Evolutionary conservation across 192 early-diverging fungal species (phyloP).

Genomic region (Backusella tarrabulga): DNA sequence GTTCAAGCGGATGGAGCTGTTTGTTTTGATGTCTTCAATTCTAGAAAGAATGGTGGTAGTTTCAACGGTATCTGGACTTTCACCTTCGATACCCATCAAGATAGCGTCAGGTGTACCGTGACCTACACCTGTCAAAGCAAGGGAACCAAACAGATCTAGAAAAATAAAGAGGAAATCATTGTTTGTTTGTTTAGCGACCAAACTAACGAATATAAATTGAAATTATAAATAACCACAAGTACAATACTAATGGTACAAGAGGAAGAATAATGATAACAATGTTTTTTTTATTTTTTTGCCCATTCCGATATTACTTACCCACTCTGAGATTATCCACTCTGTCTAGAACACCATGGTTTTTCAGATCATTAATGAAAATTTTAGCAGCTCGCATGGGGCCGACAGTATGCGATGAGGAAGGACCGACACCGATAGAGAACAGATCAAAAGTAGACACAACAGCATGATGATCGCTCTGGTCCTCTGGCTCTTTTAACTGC

Average conservation of each 20-base stretch:
- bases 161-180: neutral
- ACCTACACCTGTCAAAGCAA: slow-evolving; percentile 92
- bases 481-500: neutral
- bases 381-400: slow-evolving; percentile 96
- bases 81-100: slow-evolving; percentile 88
- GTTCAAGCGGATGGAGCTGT: slow-evolving; percentile 69
- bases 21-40: slow-evolving; percentile 74
- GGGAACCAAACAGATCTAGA: slow-evolving; percentile 87
- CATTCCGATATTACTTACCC: slow-evolving; percentile 22
- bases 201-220: neutral
- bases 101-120: slow-evolving; percentile 93
- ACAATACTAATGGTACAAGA: neutral
- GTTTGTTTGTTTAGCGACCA: neutral
- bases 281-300: neutral
- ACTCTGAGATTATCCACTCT: slow-evolving; percentile 39
- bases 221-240: neutral
- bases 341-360: slow-evolving; percentile 59
- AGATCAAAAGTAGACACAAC: slow-evolving; percentile 94
- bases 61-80: slow-evolving; percentile 80
- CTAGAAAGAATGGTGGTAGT: slow-evolving; percentile 76
- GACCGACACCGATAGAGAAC: slow-evolving; percentile 94
- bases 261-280: neutral
- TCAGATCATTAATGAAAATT: slow-evolving; percentile 90
- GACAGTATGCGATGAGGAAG: slow-evolving; percentile 85
- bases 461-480: slow-evolving; percentile 57